Base-by-base conservation (phyloP, 495 filamentous ascomycete species). In the Podospora pseudoanserina region DNA sequence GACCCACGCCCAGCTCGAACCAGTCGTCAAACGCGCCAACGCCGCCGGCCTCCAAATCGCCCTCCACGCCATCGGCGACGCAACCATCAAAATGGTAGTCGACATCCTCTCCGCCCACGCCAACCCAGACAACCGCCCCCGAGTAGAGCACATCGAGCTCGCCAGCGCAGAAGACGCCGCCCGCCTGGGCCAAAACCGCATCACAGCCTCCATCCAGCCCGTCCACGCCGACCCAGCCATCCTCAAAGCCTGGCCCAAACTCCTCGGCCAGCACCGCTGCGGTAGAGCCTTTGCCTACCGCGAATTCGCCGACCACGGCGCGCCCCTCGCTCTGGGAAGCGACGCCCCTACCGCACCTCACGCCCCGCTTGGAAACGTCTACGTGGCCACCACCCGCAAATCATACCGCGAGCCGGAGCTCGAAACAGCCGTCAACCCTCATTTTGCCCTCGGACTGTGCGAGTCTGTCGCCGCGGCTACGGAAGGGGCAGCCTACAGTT, bases 11-110 rank as follows among this genome's bases (percentile, higher is more conserved):
- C 82, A 83, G 71, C 77, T 90, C 1, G 75, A 76, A 19, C 83
- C 84, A 2, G 86, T 89, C 0, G 83, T 90, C 5, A 73, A 81
- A 39, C 80, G 79, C 32, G 88, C 88, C 9, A 80, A 85, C 60
- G 72, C 72, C 15, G 85, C 84, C 0, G 84, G 82, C 0, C 73
- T 90, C 30, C 88, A 90, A 75, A 84, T 86, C 55, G 88, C 88
- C 1, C 81, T 90, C 32, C 88, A 90, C 69, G 88, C 88, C 15
- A 90, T 90, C 65, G 88, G 88, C 53, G 87, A 90, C 65, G 76
- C 74, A 19, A 84, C 88, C 1, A 77, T 89, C 34, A 77, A 77
- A 60, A 80, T 85, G 70, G 85, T 86, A 1, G 83, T 89, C 58
- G 82, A 89, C 67, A 80, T 80, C 4, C 71, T 90, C 26, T 82